Evolutionary conservation across 1,284 basidiomycete species (phyloP).

Genomic region (Malassezia arunalokei): DNA sequence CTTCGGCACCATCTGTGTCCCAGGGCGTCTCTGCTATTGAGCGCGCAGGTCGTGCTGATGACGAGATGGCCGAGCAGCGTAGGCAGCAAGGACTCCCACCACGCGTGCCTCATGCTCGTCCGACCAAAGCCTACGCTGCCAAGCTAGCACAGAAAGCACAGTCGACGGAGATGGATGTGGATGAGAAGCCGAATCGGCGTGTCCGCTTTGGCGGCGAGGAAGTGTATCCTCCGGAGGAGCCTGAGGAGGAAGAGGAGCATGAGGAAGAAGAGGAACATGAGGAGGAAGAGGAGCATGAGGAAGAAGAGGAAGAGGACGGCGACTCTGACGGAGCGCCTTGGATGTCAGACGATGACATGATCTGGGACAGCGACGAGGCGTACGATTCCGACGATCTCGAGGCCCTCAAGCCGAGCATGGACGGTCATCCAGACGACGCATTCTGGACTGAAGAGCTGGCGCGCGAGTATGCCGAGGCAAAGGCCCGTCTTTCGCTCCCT

Average conservation of each 20-base stretch:
- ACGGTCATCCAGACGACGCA: slow-evolving; percentile 16
- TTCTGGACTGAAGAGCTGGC: slow-evolving; percentile 26
- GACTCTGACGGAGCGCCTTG: slow-evolving; percentile 9
- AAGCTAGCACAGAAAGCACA: slow-evolving; percentile 21
- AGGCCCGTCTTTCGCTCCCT: slow-evolving; percentile 16
- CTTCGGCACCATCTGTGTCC: slow-evolving; percentile 20
- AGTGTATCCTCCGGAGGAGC: not conserved
- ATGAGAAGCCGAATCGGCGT: not conserved
- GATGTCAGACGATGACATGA: slow-evolving; percentile 21
- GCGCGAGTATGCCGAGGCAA: slow-evolving; percentile 35
- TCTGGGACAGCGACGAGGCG: slow-evolving; percentile 31
- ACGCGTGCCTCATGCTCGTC: slow-evolving; percentile 36
- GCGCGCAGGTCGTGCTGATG: slow-evolving; percentile 25
- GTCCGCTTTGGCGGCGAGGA: slow-evolving; percentile 12
- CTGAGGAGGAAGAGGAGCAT: not conserved
- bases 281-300: slow-evolving; percentile 5
- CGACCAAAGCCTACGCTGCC: slow-evolving; percentile 39
- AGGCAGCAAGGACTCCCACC: slow-evolving; percentile 28
- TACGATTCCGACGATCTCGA: slow-evolving; percentile 36
- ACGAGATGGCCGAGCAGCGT: slow-evolving; percentile 18
- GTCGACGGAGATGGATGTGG: not conserved
- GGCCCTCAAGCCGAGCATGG: slow-evolving; percentile 27
- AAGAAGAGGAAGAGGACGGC: slow-evolving; percentile 3
- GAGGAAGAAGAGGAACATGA: slow-evolving; percentile 1
- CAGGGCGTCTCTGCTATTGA: slow-evolving; percentile 37